A percentile compares a stretch with the other conserved stretches of the same genome.
Conservation (phyloP, 768 basidiomycete genomes). For the Neoboletus subvelutipes region DNA sequence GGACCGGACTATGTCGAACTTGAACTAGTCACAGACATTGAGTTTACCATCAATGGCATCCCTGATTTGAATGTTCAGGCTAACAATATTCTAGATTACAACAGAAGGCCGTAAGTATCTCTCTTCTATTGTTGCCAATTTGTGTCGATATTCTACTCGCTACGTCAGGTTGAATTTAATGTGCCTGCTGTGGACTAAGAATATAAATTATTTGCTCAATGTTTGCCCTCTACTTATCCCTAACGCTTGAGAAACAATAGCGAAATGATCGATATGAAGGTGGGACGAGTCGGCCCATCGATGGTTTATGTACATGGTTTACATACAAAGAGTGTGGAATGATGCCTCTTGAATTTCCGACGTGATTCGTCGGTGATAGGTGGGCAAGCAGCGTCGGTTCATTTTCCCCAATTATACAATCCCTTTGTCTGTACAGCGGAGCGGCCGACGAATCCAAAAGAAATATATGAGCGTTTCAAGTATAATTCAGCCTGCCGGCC, state of each 20-base stretch:
- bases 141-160: neutral
- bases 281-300: constrained; percentile 26
- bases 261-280: constrained; percentile 40
- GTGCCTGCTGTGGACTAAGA: constrained; percentile 17
- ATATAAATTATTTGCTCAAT: neutral
- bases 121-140: constrained; percentile 10
- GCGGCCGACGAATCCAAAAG: neutral
- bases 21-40: neutral
- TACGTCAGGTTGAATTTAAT: constrained; percentile 3
- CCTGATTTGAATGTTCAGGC: constrained; percentile 11
- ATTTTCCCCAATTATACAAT: constrained; percentile 8
- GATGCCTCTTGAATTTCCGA: neutral
- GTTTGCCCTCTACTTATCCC: constrained; percentile 19
- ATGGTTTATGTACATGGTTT: constrained; percentile 10
- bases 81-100: constrained; percentile 4
- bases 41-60: constrained; percentile 11
- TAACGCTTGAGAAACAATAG: constrained; percentile 45
- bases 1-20: neutral
- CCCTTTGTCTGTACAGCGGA: constrained; percentile 4
- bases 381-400: constrained; percentile 3
- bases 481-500: no score
- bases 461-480: neutral
- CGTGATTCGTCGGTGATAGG: constrained; percentile 13
- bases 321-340: neutral
- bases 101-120: constrained; percentile 7